Evolutionary conservation across 73 alveolate species (phyloP).

Genomic region (Paramecium octaurelia): DNA sequence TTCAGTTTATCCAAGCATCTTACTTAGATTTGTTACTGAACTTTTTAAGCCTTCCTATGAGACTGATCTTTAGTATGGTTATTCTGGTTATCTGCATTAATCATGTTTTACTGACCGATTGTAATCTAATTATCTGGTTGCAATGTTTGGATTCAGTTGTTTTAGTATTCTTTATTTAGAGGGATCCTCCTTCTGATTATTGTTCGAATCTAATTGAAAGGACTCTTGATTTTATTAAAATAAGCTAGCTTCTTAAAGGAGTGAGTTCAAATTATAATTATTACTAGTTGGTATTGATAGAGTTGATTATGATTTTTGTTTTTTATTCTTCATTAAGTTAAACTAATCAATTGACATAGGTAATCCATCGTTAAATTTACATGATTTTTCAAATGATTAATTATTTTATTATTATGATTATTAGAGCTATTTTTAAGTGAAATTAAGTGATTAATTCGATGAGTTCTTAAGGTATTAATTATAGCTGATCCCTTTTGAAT

Average conservation of each 20-base stretch:
- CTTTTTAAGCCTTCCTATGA: constrained; percentile 19
- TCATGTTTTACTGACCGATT: not conserved
- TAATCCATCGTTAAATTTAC: not conserved
- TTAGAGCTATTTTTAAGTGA: not conserved
- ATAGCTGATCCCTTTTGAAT: not conserved
- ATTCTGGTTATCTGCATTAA: not conserved
- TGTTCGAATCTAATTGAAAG: not conserved
- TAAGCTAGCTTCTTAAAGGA: constrained; percentile 1
- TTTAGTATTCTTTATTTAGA: not conserved
- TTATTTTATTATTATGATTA: not conserved
- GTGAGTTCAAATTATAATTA: not conserved
- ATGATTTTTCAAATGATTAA: constrained; percentile 25
- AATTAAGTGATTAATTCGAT: not conserved
- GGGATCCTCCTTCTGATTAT: not conserved
- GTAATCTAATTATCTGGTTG: not conserved
- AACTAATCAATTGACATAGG: not conserved
- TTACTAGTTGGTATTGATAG: constrained; percentile 17
- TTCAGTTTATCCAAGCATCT: not conserved
- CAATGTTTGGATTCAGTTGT: not conserved
- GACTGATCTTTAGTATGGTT: not conserved
- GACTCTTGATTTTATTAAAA: constrained; percentile 39
- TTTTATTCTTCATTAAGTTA: constrained; percentile 12
- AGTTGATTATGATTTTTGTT: constrained; percentile 27
- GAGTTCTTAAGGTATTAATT: not conserved
- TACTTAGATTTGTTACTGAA: not conserved